Conservation (phyloP, 2,329 filamentous ascomycete genomes). For the Aphanoascus verrucosus region DNA sequence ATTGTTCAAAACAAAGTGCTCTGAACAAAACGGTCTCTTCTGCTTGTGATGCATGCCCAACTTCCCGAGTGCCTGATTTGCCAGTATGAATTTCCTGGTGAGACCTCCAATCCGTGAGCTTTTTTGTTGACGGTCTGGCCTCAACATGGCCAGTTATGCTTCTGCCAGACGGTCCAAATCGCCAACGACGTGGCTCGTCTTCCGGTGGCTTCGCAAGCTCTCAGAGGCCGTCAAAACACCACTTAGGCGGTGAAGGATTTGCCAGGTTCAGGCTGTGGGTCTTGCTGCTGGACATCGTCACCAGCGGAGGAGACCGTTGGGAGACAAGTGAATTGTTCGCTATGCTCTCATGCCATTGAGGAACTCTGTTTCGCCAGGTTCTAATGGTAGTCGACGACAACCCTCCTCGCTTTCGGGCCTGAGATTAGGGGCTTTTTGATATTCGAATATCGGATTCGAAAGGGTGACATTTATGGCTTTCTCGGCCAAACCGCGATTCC, state of each 20-base stretch:
- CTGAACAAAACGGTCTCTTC: no score
- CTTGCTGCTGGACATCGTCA: not conserved
- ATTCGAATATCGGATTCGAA: not conserved
- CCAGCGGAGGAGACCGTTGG: not conserved
- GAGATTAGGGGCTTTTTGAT: not conserved
- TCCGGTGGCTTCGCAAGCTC: not conserved
- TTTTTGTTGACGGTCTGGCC: no score
- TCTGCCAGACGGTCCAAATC: not conserved
- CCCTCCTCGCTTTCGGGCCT: not conserved
- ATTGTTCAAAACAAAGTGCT: no score
- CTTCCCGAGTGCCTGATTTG: no score
- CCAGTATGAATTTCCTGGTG: not conserved
- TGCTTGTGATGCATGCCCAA: no score
- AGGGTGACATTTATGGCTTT: not conserved
- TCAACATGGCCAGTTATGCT: not conserved
- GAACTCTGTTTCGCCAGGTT: no score
- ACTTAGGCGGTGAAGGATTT: conserved; percentile 3
- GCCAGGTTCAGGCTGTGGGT: not conserved
- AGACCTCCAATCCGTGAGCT: not conserved
- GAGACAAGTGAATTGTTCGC: no score
- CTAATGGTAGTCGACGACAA: no score
- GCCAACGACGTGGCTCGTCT: not conserved
- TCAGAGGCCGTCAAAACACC: not conserved
- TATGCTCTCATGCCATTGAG: no score
- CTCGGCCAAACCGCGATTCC: not conserved